Evolutionary conservation across 2,329 filamentous ascomycete genomes (phyloP).

Genomic region (Metarhizium anisopliae): DNA sequence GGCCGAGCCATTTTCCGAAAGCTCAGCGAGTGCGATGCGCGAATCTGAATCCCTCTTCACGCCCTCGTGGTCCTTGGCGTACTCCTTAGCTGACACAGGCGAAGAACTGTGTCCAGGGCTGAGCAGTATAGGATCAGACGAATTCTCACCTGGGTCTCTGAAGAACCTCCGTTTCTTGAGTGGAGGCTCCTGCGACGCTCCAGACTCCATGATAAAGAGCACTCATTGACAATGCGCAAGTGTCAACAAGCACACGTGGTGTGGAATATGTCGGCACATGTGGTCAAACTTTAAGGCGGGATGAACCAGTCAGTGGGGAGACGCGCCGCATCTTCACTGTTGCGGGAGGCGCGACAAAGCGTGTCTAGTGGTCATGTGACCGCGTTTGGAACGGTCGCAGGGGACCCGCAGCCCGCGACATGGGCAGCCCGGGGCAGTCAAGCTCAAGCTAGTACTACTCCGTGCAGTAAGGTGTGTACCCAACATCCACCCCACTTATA

Average conservation of each 20-base stretch:
- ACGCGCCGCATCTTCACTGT: slow-evolving; percentile 23
- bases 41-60: slow-evolving; percentile 13
- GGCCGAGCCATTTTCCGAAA: slow-evolving; percentile 5
- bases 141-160: slow-evolving; percentile 21
- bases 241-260: not conserved
- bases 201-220: slow-evolving; percentile 26
- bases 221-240: not conserved
- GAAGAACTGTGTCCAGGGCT: slow-evolving; percentile 15
- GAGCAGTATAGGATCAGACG: slow-evolving; percentile 15
- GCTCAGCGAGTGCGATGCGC: slow-evolving; percentile 7
- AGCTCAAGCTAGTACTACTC: too few relatives aligned
- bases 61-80: slow-evolving; percentile 15
- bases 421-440: too few relatives aligned
- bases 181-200: slow-evolving; percentile 32
- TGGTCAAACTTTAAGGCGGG: not conserved
- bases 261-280: not conserved
- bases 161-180: slow-evolving; percentile 35
- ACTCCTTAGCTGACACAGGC: slow-evolving; percentile 14
- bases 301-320: slow-evolving; percentile 17
- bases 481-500: not conserved
- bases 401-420: too few relatives aligned
- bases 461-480: too few relatives aligned
- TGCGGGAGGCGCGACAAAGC: slow-evolving; percentile 20
- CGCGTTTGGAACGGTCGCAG: slow-evolving; percentile 11
- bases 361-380: slow-evolving; percentile 33